Conservation (phyloP, 2,329 filamentous ascomycete genomes). For the Paraphoma sp. region DNA sequence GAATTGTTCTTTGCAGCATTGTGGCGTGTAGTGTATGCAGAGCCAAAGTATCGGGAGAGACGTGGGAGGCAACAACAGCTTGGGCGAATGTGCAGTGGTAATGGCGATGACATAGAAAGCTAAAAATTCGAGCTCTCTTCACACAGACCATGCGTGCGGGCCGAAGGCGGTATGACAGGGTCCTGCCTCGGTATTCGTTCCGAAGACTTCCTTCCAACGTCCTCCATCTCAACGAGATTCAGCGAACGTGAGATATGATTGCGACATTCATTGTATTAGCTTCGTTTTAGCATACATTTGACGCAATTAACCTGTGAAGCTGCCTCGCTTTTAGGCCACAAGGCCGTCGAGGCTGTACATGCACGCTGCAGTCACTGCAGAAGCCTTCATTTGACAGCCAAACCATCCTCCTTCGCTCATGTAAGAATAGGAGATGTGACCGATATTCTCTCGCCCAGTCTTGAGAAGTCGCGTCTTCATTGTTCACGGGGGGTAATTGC, state of each 20-base stretch:
- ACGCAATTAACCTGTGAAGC: constrained; percentile 8
- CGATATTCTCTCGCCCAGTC: too few species aligned
- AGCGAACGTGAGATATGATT: neutral
- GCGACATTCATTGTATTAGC: constrained; percentile 8
- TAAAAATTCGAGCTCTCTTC: constrained; percentile 25
- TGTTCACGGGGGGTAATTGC: too few species aligned
- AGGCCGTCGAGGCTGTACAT: constrained; percentile 16
- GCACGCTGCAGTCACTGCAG: too few species aligned
- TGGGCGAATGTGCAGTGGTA: neutral
- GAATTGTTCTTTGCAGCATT: constrained; percentile 60
- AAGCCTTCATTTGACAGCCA: too few species aligned
- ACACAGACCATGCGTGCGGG: constrained; percentile 21
- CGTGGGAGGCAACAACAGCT: neutral
- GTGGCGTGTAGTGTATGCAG: constrained; percentile 23
- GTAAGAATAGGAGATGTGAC: too few species aligned
- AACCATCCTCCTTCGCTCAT: too few species aligned
- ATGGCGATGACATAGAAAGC: constrained; percentile 26
- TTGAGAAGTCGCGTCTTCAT: too few species aligned
- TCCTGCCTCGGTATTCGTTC: constrained; percentile 30
- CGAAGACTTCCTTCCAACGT: constrained; percentile 10
- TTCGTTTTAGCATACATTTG: constrained; percentile 8
- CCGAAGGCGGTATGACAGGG: constrained; percentile 9
- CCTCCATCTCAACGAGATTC: neutral
- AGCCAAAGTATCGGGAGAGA: neutral
- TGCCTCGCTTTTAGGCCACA: constrained; percentile 18